Evolutionary conservation across 148 eudicot species (phyloP), one percentile per base, ranked within the genome.

Genomic region (Spergularia marina): DNA sequence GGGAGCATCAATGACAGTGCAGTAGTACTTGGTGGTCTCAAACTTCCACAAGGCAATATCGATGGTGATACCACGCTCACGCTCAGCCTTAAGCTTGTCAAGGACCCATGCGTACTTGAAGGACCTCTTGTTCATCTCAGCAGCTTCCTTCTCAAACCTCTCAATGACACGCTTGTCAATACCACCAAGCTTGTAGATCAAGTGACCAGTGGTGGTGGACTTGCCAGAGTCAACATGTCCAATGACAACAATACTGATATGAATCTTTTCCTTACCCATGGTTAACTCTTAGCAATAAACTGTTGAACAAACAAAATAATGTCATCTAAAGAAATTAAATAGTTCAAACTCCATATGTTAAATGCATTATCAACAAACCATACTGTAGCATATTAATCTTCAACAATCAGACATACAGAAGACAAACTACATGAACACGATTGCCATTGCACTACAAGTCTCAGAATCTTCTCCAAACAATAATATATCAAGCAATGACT

Each of bases 101-200:
- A 87, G 87, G 14, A 87, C 89, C 90, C 90, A 87, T 0, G 90
- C 90, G 41, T 84, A 87, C 86, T 87, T 82, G 80, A 87, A 87
- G 12, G 87, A 87, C 81, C 90, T 84, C 84, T 87, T 87, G 87
- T 87, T 87, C 90, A 87, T 84, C 87, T 87, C 90, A 84, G 87
- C 87, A 74, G 86, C 87, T 71, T 87, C 90, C 83, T 87, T 87
- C 86, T 87, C 87, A 2, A 87, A 84, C 49, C 87, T 82, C 84
- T 86, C 89, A 6, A 87, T 87, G 30, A 84, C 86, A 84, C 90
- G 86, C 87, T 87, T 87, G 87, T 87, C 90, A 81, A 87, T 87
- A 68, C 87, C 90, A 17, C 89, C 89, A 71, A 86, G 84, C 85
- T 86, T 86, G 85, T 86, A 86, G 79, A 86, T 86, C 76, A 86